Conservation (phyloP, 164 flowering plant species). For the Liquidambar formosana region DNA sequence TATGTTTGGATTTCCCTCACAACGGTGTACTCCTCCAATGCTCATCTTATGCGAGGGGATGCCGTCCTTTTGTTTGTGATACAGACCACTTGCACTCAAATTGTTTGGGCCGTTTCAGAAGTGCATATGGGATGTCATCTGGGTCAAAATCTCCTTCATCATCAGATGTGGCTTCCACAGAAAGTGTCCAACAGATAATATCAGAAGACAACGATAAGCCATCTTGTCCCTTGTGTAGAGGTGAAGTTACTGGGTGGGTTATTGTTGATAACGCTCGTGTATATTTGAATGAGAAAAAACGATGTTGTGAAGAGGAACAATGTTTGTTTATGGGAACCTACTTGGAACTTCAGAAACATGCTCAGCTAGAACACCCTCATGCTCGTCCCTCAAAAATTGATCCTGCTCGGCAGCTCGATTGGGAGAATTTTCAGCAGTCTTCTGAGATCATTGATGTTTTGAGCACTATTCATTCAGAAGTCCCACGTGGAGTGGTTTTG, state of each 20-base stretch:
- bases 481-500: slow-evolving; percentile 87
- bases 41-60: slow-evolving; percentile 80
- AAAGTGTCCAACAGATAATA: slow-evolving; percentile 18
- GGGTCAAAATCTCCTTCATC: slow-evolving; percentile 33
- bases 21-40: slow-evolving; percentile 89
- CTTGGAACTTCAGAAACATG: slow-evolving; percentile 75
- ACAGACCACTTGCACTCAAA: slow-evolving; percentile 88
- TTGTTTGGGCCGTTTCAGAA: slow-evolving; percentile 78
- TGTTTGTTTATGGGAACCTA: slow-evolving; percentile 68
- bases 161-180: slow-evolving; percentile 27
- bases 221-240: slow-evolving; percentile 90
- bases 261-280: slow-evolving; percentile 63
- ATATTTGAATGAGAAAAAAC: slow-evolving; percentile 60
- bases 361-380: slow-evolving; percentile 74
- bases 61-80: slow-evolving; percentile 89
- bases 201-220: slow-evolving; percentile 41
- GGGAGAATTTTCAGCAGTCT: slow-evolving; percentile 97
- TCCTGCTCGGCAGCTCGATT: slow-evolving; percentile 86
- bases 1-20: slow-evolving; percentile 93
- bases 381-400: slow-evolving; percentile 89
- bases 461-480: slow-evolving; percentile 91
- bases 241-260: slow-evolving; percentile 91
- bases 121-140: slow-evolving; percentile 53
- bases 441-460: slow-evolving; percentile 91
- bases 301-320: slow-evolving; percentile 73